Evolutionary conservation across 2,329 filamentous ascomycete genomes (phyloP), one percentile per base, ranked within the genome.

Genomic region (Rhynchosporium agropyri): DNA sequence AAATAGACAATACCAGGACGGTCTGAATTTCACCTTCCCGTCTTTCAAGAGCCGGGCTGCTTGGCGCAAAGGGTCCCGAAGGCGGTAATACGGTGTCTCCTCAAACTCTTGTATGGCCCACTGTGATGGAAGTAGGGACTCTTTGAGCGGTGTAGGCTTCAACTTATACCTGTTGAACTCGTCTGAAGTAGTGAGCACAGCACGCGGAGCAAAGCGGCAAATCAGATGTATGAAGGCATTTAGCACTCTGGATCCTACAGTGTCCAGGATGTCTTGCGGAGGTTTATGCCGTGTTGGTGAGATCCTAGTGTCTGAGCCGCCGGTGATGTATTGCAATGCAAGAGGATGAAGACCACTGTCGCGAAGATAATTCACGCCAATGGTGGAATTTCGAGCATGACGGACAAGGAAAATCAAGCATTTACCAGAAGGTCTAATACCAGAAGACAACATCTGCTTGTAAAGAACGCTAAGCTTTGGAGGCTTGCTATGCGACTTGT

Each of bases 381-480:
- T 76, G 9, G 77, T 71, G 10, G 84, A 68, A 4, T 79, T 80
- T 1, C 73, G 69, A 0, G 87, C 82, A 67, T 84, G 77, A 4
- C 77, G 74, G 1, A 92, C 67, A 1, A 92, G 76, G 20, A 85
- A 80, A 3, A 76, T 76, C 7, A 91, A 78, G 31, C 82, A 84
- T 46, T 77, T 73, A 0, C 79, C 79, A 3, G 76, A 71, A 0
- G 86, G 83, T 6, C 72, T 75, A 26, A 88, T 71, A 0, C 80
- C 79, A 1, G 78, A 76, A 1, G 71, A 72, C 12, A 77, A 63
- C 84, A 92, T 89, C 48, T 80, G 77, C 10, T 79, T 71, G 63
- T 88, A 89, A 3, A 93, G 77, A 57, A 83, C 78, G 4, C 80
- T 75, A 10, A 86, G 75, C 1, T 78, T 81, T 2, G 89, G 89